Conservation (phyloP, 1,284 basidiomycete species). For the Puccinia brachypodii region DNA sequence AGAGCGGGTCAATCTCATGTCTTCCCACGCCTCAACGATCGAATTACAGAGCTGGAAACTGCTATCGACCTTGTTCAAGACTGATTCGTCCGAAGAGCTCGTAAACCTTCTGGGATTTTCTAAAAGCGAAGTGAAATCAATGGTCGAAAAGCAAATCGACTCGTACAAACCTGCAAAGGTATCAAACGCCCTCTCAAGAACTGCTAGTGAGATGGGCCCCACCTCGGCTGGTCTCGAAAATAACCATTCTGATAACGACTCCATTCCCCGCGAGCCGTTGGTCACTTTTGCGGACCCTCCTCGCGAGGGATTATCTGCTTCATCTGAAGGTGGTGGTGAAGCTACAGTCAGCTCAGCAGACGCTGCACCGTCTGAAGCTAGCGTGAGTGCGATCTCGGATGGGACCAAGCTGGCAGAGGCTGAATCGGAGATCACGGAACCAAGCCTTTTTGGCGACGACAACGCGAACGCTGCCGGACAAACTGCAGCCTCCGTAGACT, state of each 20-base stretch:
- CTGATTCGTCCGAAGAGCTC: slow-evolving; percentile 84
- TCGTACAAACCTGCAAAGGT: slow-evolving; percentile 65
- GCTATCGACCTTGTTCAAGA: slow-evolving; percentile 80
- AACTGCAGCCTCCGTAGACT: slow-evolving; percentile 69
- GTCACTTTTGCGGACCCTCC: slow-evolving; percentile 58
- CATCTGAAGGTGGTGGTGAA: slow-evolving; percentile 58
- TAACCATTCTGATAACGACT: slow-evolving; percentile 62
- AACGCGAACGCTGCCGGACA: slow-evolving; percentile 58
- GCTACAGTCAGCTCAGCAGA: slow-evolving; percentile 61
- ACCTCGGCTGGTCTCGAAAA: slow-evolving; percentile 73
- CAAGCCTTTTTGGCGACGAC: slow-evolving; percentile 85
- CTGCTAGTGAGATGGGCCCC: slow-evolving; percentile 60
- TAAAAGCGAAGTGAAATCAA: slow-evolving; percentile 76
- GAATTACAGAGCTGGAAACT: slow-evolving; percentile 79
- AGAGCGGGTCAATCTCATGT: slow-evolving; percentile 61
- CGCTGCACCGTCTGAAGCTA: slow-evolving; percentile 71
- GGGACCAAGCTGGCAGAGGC: slow-evolving; percentile 62
- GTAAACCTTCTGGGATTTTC: slow-evolving; percentile 90
- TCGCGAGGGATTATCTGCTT: slow-evolving; percentile 51
- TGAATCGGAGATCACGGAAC: slow-evolving; percentile 64
- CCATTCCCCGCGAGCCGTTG: slow-evolving; percentile 51
- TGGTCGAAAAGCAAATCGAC: slow-evolving; percentile 78
- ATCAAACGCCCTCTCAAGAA: slow-evolving; percentile 57
- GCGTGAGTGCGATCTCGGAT: slow-evolving; percentile 67
- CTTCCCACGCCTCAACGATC: slow-evolving; percentile 55